Evolutionary conservation across 1,284 basidiomycete species (phyloP).

Genomic region (Mycena sp.): DNA sequence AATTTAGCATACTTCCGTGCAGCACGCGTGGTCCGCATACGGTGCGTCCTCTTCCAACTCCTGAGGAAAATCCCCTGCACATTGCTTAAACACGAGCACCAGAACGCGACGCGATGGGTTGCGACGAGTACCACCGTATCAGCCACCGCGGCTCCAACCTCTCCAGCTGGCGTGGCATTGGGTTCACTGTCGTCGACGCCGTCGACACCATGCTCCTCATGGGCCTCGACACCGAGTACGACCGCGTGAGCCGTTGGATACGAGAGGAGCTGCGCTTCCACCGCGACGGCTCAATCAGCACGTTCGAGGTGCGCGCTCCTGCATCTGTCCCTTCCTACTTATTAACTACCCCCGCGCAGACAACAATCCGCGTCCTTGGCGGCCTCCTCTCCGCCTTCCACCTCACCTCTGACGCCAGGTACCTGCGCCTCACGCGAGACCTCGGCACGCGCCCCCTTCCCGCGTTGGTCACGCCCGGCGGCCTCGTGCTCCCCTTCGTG

Average conservation of each 20-base stretch:
- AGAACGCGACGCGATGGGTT: slow-evolving; percentile 90
- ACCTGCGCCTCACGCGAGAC: slow-evolving; percentile 82
- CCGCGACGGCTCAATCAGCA: slow-evolving; percentile 61
- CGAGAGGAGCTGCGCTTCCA: slow-evolving; percentile 78
- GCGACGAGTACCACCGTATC: slow-evolving; percentile 90
- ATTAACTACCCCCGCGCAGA: slow-evolving; percentile 41
- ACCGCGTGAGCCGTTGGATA: slow-evolving; percentile 84
- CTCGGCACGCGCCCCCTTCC: slow-evolving; percentile 88
- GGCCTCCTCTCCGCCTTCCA: slow-evolving; percentile 83
- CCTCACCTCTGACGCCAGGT: slow-evolving; percentile 75
- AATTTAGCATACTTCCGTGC: background rate
- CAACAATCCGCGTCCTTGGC: slow-evolving; percentile 55
- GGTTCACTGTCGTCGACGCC: slow-evolving; percentile 86
- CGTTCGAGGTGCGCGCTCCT: slow-evolving; percentile 4
- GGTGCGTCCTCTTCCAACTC: background rate
- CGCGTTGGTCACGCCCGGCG: slow-evolving; percentile 83
- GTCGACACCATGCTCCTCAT: slow-evolving; percentile 91
- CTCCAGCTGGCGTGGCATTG: slow-evolving; percentile 79
- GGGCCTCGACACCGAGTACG: slow-evolving; percentile 84
- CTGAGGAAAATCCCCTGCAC: background rate
- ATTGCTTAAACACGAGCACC: slow-evolving; percentile 19
- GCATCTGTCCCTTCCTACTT: background rate
- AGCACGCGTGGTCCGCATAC: slow-evolving; percentile 74
- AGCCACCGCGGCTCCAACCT: slow-evolving; percentile 80
- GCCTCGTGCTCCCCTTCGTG: slow-evolving; percentile 83